Evolutionary conservation across 495 filamentous ascomycete species (phyloP), one percentile per base, ranked within the genome.

Genomic region (Tuber melanosporum): DNA sequence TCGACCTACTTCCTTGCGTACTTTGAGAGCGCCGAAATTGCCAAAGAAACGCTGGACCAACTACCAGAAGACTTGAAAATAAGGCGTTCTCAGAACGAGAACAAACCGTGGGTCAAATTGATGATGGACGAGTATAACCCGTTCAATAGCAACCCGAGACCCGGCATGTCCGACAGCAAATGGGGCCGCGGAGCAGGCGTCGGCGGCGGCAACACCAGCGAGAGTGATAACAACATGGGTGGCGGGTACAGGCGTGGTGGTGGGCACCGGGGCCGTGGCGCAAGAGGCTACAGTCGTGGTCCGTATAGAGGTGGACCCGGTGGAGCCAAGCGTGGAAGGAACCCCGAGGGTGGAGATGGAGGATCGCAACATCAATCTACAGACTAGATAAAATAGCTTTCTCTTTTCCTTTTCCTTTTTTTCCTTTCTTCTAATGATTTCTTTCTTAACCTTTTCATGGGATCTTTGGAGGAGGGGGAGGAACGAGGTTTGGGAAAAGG

Each of bases 71-170:
- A 95, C 10, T 87, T 91, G 80, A 95, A 93, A 87, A 89, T 88
- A 77, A 86, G 89, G 70, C 86, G 87, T 17, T 85, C 87, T 62
- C 87, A 89, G 71, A 91, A 91, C 73, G 89, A 91, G 73, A 90
- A 90, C 75, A 92, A 91, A 85, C 92, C 92, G 44, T 88, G 91
- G 75, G 89, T 97, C 74, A 93, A 93, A 85, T 90, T 92, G 85
- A 95, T 92, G 85, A 95, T 94, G 84, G 88, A 91, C 44, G 85
- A 88, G 22, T 84, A 84, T 74, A 91, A 75, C 15, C 3, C 69
- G 26, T 36, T 66, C 57, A 36, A 3, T 26, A 66, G 14, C 57
- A 66, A 66, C 57, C 87, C 87, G 80, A 91, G 91, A 84, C 87
- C 74, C 88, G 79, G 93, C 91, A 82, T 96, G 94, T 84, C 88